Evolutionary conservation across 2,329 filamentous ascomycete species (phyloP), one percentile per base, ranked within the genome.

Genomic region (Diaporthe citri): DNA sequence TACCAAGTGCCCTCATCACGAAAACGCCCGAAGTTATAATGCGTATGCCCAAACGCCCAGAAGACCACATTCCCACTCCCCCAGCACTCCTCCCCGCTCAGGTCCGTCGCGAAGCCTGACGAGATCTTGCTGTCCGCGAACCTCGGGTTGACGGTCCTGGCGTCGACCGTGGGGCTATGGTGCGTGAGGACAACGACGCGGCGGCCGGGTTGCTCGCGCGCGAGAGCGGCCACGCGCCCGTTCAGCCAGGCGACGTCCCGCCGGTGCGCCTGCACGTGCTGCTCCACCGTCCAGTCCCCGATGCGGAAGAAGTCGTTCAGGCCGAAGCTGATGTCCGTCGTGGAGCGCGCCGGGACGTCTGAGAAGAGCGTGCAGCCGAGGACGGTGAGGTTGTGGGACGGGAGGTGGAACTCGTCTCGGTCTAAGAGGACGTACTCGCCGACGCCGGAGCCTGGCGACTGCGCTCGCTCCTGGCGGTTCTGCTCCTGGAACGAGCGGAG

Each of bases 21-120:
- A 6, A 73, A 36, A 74, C 84, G 85, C 52, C 85, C 82, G 77
- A 85, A 87, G 74, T 86, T 87, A 77, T 82, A 87, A 76, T 88
- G 86, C 15, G 87, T 88, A 75, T 89, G 87, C 0, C 87, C 86
- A 79, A 88, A 88, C 0, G 82, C 86, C 87, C 86, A 89, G 0
- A 86, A 41, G 77, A 80, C 84, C 25, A 88, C 85, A 2, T 74
- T 78, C 0, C 28, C 34, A 39, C 77, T 82, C 1, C 7, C 78
- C 78, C 83, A 88, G 77, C 84, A 87, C 4, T 6, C 2, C 75
- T 86, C 80, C 0, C 39, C 36, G 0, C 79, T 78, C 46, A 88
- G 74, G 73, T 88, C 84, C 0, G 85, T 87, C 0, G 81, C 80
- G 76, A 88, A 88, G 6, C 80, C 85, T 22, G 70, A 72, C 13